These are phyloP conservation scores for Nyssa sinensis DNA, from an alignment of 148 eudicot genomes.

Conservation along the genomic window DNA sequence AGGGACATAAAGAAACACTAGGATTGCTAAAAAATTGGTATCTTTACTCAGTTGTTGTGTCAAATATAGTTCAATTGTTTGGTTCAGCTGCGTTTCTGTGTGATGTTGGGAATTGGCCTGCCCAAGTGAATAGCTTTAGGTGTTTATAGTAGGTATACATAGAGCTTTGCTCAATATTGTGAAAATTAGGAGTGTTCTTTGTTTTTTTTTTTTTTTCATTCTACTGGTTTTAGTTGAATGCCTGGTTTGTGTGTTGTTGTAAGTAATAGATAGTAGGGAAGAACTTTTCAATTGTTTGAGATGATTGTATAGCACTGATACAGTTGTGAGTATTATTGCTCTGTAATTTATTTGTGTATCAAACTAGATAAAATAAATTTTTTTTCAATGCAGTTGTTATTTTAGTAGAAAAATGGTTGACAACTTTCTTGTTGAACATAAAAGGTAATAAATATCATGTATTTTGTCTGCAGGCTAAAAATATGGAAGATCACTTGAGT, in stretches of 20 bases:
- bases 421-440: too few species aligned
- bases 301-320: conserved; percentile 1
- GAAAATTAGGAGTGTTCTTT: neutral
- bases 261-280: neutral
- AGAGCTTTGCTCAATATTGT: conserved; percentile 15
- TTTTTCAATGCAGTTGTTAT: too few species aligned
- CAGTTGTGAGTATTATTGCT: neutral
- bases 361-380: too few species aligned
- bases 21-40: neutral
- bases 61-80: too few species aligned
- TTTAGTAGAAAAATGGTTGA: too few species aligned
- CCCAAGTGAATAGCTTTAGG: conserved; percentile 6
- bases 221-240: conserved; percentile 8
- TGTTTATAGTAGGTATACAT: neutral
- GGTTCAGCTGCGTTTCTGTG: neutral
- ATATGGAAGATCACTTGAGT: too few species aligned
- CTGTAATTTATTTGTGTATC: neutral
- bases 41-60: neutral
- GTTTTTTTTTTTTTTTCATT: conserved; percentile 7
- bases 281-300: conserved; percentile 4
- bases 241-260: conserved; percentile 21
- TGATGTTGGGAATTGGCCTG: conserved; percentile 13
- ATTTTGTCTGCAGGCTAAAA: too few species aligned
- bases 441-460: too few species aligned
- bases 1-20: neutral